A percentile compares a stretch with the other conserved stretches of the same genome.
Evolutionary conservation across 306 rosid genomes (phyloP).

Genomic region (Ormosia semicastrata): DNA sequence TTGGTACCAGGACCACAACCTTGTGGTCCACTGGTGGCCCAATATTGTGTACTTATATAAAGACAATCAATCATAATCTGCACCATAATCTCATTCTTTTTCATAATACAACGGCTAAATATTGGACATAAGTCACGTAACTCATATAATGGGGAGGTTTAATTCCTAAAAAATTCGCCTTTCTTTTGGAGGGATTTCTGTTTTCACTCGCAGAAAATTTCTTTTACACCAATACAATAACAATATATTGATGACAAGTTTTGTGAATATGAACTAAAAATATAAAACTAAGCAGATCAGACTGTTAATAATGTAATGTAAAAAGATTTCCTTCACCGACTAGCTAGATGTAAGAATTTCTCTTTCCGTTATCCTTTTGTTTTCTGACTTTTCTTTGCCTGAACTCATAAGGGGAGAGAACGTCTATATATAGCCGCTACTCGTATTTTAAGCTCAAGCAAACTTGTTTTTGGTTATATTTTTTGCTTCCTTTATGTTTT

Average conservation of each 20-base stretch:
- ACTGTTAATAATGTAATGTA: too few species aligned
- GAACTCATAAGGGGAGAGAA: too few species aligned
- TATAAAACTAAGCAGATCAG: too few species aligned
- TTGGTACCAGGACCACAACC: conserved; percentile 27
- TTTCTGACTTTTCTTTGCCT: neutral
- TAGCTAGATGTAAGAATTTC: neutral
- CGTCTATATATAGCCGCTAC: too few species aligned
- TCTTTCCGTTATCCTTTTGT: neutral
- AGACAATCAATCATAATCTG: neutral
- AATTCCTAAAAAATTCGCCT: too few species aligned
- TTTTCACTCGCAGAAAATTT: too few species aligned
- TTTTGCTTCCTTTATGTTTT: neutral
- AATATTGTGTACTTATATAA: conserved; percentile 27
- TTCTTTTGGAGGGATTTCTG: too few species aligned
- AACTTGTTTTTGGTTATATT: neutral
- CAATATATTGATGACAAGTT: too few species aligned
- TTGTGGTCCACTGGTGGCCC: conserved; percentile 37
- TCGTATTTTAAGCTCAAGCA: neutral
- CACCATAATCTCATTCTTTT: neutral
- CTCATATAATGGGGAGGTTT: neutral
- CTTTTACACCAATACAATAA: too few species aligned
- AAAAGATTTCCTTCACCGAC: too few species aligned
- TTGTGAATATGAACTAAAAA: too few species aligned
- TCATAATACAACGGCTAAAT: neutral
- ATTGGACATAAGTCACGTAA: neutral